Base-by-base conservation (phyloP, 805 yeast genomes). In the Myxozyma lipomycoides region DNA sequence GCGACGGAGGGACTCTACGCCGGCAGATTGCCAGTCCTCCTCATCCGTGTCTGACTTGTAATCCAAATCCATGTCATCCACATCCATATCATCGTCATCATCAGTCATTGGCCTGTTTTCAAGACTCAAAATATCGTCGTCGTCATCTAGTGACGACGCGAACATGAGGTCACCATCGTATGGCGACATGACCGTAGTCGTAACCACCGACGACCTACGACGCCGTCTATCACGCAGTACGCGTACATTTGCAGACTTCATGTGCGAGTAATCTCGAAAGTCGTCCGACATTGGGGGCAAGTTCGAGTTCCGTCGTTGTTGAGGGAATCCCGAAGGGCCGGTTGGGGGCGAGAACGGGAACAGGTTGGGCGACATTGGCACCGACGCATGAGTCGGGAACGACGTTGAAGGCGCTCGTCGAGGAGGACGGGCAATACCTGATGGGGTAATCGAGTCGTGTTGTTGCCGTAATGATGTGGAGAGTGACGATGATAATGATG, bases 21-120 rank as follows among this genome's bases (percentile, higher is more conserved):
- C 97, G 47, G 90, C 83, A 0, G 88, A 71, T 55, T 82, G 85
- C 98, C 98, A 91, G 68, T 91, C 98, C 68, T 91, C 98, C 64
- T 91, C 98, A 67, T 91, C 98, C 0, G 98, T 91, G 62, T 87
- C 95, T 40, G 82, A 41, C 23, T 46, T 49, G 30, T 46, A 48
- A 34, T 50, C 54, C 4, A 49, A 34, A 34, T 49, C 57, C 28
- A 49, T 41, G 21, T 46, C 43, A 39, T 41, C 46, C 17, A 36
- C 46, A 25, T 50, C 55, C 5, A 42, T 39, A 22, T 48, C 52
- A 32, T 40, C 52, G 35, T 40, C 37, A 21, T 43, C 47, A 19
- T 40, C 49, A 26, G 38, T 40, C 30, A 43, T 40, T 7, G 12
- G 7, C 32, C 12, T 7, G 32, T 28, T 28, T 9, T 28, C 32